Evolutionary conservation across 306 rosid genomes (phyloP).

Genomic region (Geum urbanum): DNA sequence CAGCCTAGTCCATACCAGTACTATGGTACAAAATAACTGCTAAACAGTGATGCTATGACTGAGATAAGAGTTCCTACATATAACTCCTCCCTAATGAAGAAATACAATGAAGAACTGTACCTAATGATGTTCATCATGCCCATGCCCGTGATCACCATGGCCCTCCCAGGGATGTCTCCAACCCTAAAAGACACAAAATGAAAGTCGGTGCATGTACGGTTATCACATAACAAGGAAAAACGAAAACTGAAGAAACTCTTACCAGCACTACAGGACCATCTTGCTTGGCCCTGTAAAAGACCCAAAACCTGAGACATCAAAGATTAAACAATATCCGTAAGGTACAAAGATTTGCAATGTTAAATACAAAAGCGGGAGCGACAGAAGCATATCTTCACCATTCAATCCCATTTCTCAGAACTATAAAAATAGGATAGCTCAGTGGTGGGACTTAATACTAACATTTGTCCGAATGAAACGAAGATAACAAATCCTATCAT

Average conservation of each 20-base stretch:
- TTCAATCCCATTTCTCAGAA: not conserved
- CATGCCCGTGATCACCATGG: constrained; percentile 60
- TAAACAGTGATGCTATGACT: not conserved
- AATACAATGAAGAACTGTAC: constrained; percentile 28
- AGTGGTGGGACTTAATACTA: not conserved
- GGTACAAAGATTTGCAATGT: constrained; percentile 5
- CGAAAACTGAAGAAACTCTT: constrained; percentile 13
- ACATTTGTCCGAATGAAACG: not conserved
- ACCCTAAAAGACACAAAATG: constrained; percentile 44
- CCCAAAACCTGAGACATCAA: constrained; percentile 71
- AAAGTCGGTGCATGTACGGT: not conserved
- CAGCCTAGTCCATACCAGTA: not conserved
- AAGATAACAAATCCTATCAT: not conserved
- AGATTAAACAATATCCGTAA: not conserved
- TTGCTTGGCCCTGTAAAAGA: constrained; percentile 90
- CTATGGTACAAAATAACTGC: not conserved
- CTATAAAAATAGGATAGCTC: not conserved
- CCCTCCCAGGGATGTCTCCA: constrained; percentile 99
- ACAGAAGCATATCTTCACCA: not conserved
- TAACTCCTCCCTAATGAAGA: too few species aligned
- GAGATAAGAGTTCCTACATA: not conserved
- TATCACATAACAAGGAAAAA: not conserved
- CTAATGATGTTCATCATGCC: constrained; percentile 38
- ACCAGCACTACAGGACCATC: constrained; percentile 96
- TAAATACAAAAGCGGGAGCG: not conserved